Evolutionary conservation across 495 filamentous ascomycete genomes (phyloP).

Genomic region (Aspergillus carlsbadensis): DNA sequence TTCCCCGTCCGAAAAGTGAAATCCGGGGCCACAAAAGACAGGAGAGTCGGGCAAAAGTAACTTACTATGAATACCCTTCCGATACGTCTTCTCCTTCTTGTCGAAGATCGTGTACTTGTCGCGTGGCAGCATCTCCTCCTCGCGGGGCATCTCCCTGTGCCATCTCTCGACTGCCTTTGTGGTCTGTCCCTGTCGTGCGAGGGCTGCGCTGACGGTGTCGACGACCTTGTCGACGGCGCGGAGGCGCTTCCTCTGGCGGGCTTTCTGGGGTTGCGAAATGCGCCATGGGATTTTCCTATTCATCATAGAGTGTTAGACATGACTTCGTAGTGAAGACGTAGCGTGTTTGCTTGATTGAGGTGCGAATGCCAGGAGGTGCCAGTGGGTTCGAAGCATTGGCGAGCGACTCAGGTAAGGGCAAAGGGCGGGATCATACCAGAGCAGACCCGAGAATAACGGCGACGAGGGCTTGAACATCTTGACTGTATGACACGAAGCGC

Average conservation of each 20-base stretch:
- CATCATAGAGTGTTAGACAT: not conserved
- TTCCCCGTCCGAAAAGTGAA: not conserved
- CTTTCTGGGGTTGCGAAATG: slow-evolving; percentile 85
- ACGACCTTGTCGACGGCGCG: slow-evolving; percentile 83
- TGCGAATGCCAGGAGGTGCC: not conserved
- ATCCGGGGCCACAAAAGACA: not conserved
- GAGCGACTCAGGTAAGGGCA: not conserved
- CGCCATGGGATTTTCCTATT: slow-evolving; percentile 97
- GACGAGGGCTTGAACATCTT: slow-evolving; percentile 71
- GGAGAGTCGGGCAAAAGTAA: slow-evolving; percentile 22
- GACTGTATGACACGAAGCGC: not conserved
- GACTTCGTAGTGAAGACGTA: not conserved
- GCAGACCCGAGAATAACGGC: slow-evolving; percentile 73
- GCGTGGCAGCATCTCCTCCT: slow-evolving; percentile 91
- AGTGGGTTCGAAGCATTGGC: not conserved
- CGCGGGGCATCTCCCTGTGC: slow-evolving; percentile 93
- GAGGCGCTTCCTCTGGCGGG: slow-evolving; percentile 82
- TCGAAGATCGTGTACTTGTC: slow-evolving; percentile 99
- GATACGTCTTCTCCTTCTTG: slow-evolving; percentile 89
- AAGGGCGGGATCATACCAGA: slow-evolving; percentile 61
- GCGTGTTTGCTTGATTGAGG: not conserved
- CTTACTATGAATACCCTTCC: slow-evolving; percentile 96
- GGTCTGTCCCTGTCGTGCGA: slow-evolving; percentile 66
- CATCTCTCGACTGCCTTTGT: slow-evolving; percentile 77
- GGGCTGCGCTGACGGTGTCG: slow-evolving; percentile 69